Percentiles rank a stretch among this genome's conserved stretches.
phyloP scores from a whole-genome alignment of 108 stramenopile genomes.

The Fragilaria crotonensis region DNA sequence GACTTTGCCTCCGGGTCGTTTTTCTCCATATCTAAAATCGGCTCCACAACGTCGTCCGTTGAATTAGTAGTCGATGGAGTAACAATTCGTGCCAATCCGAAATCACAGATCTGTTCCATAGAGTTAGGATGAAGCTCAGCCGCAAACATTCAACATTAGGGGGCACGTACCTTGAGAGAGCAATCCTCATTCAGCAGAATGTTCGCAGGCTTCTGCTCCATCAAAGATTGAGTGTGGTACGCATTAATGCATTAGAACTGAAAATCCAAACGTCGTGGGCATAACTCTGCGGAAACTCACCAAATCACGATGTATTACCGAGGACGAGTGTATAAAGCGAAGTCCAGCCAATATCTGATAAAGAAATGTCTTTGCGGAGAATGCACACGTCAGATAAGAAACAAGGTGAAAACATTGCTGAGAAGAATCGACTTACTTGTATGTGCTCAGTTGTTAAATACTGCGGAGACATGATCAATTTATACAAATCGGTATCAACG shows the following conservation, averaged over 20 bases:
- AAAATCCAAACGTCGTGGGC: not conserved
- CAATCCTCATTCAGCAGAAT: slow-evolving; percentile 97
- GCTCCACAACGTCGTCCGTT: not conserved
- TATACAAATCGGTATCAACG: slow-evolving; percentile 98
- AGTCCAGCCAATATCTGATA: slow-evolving; percentile 96
- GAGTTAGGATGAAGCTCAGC: not conserved
- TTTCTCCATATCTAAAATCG: not conserved
- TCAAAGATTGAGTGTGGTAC: no score
- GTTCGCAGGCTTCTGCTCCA: slow-evolving; percentile 62
- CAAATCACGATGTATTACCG: slow-evolving; percentile 93
- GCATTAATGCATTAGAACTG: no score
- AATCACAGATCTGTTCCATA: slow-evolving; percentile 86
- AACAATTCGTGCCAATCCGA: slow-evolving; percentile 94
- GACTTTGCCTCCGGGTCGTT: not conserved
- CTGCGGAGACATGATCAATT: slow-evolving; percentile 97
- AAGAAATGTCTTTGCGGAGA: slow-evolving; percentile 67
- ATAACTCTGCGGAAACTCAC: slow-evolving; percentile 14
- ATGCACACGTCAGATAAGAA: not conserved
- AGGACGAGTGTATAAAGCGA: slow-evolving; percentile 88
- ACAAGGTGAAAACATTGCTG: not conserved
- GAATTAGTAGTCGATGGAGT: not conserved
- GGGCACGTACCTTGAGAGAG: slow-evolving; percentile 74
- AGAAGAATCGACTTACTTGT: slow-evolving; percentile 21
- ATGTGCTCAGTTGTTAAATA: slow-evolving; percentile 97
- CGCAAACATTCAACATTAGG: no score